Base-by-base conservation (phyloP, 2,329 filamentous ascomycete species). In the Fusarium hostae region DNA sequence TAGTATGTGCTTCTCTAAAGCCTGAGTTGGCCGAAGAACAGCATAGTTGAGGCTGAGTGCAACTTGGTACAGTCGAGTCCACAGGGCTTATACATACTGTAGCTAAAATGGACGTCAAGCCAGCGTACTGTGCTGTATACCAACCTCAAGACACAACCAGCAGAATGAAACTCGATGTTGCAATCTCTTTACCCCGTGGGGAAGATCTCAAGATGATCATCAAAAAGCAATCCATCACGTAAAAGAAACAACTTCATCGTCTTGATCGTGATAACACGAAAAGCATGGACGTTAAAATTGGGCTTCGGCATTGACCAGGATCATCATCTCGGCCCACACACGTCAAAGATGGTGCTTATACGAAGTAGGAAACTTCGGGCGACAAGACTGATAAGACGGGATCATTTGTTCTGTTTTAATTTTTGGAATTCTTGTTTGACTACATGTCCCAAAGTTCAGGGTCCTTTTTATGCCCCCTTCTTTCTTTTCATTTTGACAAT, bases 111-210 rank as follows among this genome's bases (percentile, higher is more conserved):
- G 15, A 47, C 16, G 39, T 39, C 40, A 45, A n/a, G 22, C 9
- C 24, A 20, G 32, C 32, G 13, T 9, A 22, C 16, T 15, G 18
- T 51, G 3, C 32, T 16, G 5, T 4, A 6, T 9, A 3, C 7
- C 22, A 55, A 26, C 32, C 9, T 22, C 24, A 20, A 32, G 5
- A 24, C 22, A 50, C 32, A 22, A 22, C 24, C 30, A 24, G 6
- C n/a, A 24, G 13, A 20, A 32, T 8, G 18, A 39, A 30, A 30
- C 34, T 55, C 30, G 20, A 28, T 45, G n/a, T 54, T 70, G 52
- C 40, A 72, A 57, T 70, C 43, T 52, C 41, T 22, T 58, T 67
- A 72, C 70, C 70, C 70, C 69, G 55, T 72, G 70, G 70, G 69
- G 70, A 67, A 72, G 70, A 66, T 54, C 44, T 40, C 37, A 15